A percentile compares a stretch with the other conserved stretches of the same genome.
Evolutionary conservation across 2,329 filamentous ascomycete genomes (phyloP).

Genomic region (Hypoxylon sp.): DNA sequence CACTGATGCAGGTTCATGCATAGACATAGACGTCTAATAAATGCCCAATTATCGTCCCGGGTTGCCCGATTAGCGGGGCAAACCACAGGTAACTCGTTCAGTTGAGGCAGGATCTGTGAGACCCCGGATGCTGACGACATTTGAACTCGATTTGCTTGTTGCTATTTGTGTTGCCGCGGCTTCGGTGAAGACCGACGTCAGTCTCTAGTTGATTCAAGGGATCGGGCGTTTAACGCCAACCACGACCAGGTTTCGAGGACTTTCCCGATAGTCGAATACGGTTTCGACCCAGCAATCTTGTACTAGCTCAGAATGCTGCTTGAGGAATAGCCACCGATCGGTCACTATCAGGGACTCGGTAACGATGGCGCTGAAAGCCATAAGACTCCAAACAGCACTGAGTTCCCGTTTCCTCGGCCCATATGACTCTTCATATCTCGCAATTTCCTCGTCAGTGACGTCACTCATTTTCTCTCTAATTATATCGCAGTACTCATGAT

Average conservation of each 20-base stretch:
- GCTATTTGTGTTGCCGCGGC: conserved; percentile 28
- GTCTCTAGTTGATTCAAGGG: conserved; percentile 27
- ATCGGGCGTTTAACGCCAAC: conserved; percentile 82
- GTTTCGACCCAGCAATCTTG: conserved; percentile 89
- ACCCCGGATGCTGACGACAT: conserved; percentile 37
- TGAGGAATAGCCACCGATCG: conserved; percentile 90
- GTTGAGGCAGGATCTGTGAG: conserved; percentile 41
- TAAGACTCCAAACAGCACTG: conserved; percentile 90
- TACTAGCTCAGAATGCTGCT: conserved; percentile 80
- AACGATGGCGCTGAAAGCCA: conserved; percentile 93
- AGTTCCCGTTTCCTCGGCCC: conserved; percentile 80
- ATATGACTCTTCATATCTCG: conserved; percentile 77
- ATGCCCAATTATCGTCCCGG: conserved; percentile 40
- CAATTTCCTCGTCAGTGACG: conserved; percentile 82
- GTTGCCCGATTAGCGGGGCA: conserved; percentile 40
- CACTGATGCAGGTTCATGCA: conserved; percentile 48
- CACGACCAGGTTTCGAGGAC: conserved; percentile 92
- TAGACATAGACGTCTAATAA: conserved; percentile 40
- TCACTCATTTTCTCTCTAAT: conserved; percentile 75
- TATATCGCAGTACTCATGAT: conserved; percentile 68
- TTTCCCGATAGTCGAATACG: conserved; percentile 89
- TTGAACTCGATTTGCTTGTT: conserved; percentile 25
- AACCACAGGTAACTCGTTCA: conserved; percentile 39
- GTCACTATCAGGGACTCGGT: conserved; percentile 91
- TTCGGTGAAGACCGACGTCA: conserved; percentile 41